Percentiles rank a stretch among this genome's conserved stretches.
Evolutionary conservation across 169 alveolate species (phyloP).

Genomic region (Plasmodium coatneyi): DNA sequence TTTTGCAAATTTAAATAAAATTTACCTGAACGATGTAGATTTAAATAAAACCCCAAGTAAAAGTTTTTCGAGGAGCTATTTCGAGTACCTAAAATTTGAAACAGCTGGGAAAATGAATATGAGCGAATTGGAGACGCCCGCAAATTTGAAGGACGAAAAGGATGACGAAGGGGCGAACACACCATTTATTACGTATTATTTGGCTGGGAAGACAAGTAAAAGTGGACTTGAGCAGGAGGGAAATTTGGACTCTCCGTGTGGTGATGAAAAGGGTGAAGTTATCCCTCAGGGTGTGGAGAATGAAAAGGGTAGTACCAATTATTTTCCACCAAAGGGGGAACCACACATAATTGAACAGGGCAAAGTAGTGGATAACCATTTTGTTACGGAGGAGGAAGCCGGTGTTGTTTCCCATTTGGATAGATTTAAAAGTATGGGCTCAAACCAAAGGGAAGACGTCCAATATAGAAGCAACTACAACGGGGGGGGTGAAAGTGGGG

Average conservation of each 20-base stretch:
- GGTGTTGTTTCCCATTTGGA: neutral
- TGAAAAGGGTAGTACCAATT: neutral
- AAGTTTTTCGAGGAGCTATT: slow-evolving; percentile 49
- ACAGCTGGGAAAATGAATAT: slow-evolving; percentile 77
- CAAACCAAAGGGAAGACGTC: neutral
- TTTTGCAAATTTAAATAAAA: slow-evolving; percentile 19
- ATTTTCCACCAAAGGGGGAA: neutral
- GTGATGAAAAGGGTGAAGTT: neutral
- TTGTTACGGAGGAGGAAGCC: neutral
- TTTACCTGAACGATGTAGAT: slow-evolving; percentile 42
- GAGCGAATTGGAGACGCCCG: slow-evolving; percentile 74
- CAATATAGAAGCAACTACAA: neutral
- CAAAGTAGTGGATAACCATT: neutral
- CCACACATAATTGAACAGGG: neutral
- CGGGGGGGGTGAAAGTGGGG: neutral
- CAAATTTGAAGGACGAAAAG: slow-evolving; percentile 46
- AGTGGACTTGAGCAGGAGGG: slow-evolving; percentile 2
- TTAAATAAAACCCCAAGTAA: slow-evolving; percentile 70
- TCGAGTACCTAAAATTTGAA: slow-evolving; percentile 63
- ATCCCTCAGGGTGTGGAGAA: neutral
- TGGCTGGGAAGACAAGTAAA: slow-evolving; percentile 52
- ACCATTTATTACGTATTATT: slow-evolving; percentile 63
- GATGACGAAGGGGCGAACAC: slow-evolving; percentile 56
- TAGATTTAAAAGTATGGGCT: neutral
- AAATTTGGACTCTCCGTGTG: neutral